phyloP scores from a whole-genome alignment of 192 early-diverging fungal species.

The Physocladia obscura region DNA sequence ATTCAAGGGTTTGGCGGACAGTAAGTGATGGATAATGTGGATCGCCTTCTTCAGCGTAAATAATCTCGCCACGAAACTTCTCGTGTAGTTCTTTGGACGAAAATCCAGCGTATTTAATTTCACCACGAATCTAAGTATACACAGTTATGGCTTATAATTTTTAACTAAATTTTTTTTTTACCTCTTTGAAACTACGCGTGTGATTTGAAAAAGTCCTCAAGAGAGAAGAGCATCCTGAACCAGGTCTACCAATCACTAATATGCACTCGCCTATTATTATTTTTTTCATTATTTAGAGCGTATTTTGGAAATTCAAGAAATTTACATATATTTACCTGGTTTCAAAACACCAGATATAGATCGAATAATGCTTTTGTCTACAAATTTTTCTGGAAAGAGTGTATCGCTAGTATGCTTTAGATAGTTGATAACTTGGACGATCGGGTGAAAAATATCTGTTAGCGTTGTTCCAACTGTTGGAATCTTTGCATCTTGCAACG shows the following conservation, averaged over 20 bases:
- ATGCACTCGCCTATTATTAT: no score
- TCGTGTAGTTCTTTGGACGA: constrained; percentile 55
- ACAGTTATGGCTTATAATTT: background rate
- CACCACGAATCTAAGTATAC: constrained; percentile 49
- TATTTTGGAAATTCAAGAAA: constrained; percentile 50
- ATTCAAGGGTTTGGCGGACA: constrained; percentile 74
- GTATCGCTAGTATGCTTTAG: background rate
- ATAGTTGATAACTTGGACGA: constrained; percentile 7
- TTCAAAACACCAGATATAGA: constrained; percentile 65
- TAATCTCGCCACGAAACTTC: constrained; percentile 71
- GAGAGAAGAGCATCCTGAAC: constrained; percentile 66
- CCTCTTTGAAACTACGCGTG: constrained; percentile 45
- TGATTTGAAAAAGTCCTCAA: constrained; percentile 65
- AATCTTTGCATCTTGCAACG: constrained; percentile 8
- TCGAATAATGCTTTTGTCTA: constrained; percentile 50
- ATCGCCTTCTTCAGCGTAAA: constrained; percentile 81
- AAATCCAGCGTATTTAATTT: constrained; percentile 69
- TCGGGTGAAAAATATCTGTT: background rate
- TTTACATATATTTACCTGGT: constrained; percentile 63
- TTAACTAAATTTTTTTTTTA: background rate
- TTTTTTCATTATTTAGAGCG: no score
- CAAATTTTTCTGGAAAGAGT: constrained; percentile 13
- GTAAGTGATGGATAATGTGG: constrained; percentile 78
- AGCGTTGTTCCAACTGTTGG: constrained; percentile 15
- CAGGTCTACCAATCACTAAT: constrained; percentile 71